Conservation (phyloP, 352 stramenopile genomes). For the Phytophthora pistaciae region DNA sequence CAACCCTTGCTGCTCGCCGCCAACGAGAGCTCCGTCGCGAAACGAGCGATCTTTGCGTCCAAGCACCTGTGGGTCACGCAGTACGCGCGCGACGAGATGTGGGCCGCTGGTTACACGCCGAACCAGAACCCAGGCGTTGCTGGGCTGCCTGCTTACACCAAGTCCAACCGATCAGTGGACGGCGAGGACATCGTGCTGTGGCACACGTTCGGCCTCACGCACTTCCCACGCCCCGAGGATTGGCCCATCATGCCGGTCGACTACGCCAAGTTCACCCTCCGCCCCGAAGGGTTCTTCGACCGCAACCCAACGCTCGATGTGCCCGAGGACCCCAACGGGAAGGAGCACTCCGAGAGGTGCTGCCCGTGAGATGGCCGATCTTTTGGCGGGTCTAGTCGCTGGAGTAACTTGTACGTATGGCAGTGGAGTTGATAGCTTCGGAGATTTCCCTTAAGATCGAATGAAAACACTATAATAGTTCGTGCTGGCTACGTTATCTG, state of each 20-base stretch:
- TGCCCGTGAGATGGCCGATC: no score
- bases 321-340: constrained; percentile 48
- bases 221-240: constrained; percentile 78
- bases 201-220: constrained; percentile 75
- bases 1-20: constrained; percentile 58
- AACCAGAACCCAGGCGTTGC: constrained; percentile 56
- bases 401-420: no score
- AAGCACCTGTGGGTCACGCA: constrained; percentile 81
- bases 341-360: constrained; percentile 36
- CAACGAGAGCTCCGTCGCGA: constrained; percentile 49
- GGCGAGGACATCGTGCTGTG: constrained; percentile 77
- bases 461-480: no score
- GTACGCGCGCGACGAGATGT: constrained; percentile 65
- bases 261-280: constrained; percentile 68
- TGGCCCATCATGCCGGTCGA: constrained; percentile 84
- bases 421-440: no score
- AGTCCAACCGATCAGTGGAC: constrained; percentile 58
- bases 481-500: no score
- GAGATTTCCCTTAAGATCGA: no score
- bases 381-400: no score
- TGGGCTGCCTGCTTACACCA: constrained; percentile 62
- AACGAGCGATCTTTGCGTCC: constrained; percentile 61
- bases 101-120: constrained; percentile 72
- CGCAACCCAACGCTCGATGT: constrained; percentile 58
- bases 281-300: constrained; percentile 69